Percentiles rank a stretch among this genome's conserved stretches.
phyloP scores from a whole-genome alignment of 768 basidiomycete species.

The Lactarius pseudohatsudake region DNA sequence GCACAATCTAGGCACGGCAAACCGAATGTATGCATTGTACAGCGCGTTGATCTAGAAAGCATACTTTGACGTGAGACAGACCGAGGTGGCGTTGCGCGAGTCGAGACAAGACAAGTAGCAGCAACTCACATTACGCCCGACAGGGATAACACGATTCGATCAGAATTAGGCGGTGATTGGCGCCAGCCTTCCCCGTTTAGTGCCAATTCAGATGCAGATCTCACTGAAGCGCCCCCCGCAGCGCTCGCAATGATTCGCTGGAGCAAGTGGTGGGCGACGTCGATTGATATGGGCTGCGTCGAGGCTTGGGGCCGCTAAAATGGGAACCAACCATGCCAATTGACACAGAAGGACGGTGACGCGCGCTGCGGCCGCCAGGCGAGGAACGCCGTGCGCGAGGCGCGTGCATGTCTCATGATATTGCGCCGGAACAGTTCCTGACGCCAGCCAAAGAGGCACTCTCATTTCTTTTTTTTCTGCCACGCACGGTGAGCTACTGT shows the following conservation, averaged over 20 bases:
- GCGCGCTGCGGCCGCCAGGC: not conserved
- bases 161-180: constrained; percentile 16
- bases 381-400: constrained; percentile 12
- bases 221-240: not conserved
- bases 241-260: not conserved
- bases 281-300: not conserved
- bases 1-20: not conserved
- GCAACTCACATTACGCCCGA: constrained; percentile 10
- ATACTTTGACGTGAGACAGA: not conserved
- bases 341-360: not conserved
- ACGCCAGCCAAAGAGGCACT: constrained; percentile 5
- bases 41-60: not conserved
- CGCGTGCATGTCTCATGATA: constrained; percentile 18
- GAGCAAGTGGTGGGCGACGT: not conserved
- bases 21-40: not conserved
- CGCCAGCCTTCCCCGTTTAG: constrained; percentile 2
- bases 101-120: not conserved
- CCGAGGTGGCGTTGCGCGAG: not conserved
- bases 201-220: not conserved
- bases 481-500: not conserved
- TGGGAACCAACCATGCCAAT: not conserved
- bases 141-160: constrained; percentile 6
- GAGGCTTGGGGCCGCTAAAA: constrained; percentile 1
- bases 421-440: constrained; percentile 10
- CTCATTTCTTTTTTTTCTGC: constrained; percentile 8